Evolutionary conservation across 139 green algal genomes (phyloP).

Genomic region (Picochlorum sp.): DNA sequence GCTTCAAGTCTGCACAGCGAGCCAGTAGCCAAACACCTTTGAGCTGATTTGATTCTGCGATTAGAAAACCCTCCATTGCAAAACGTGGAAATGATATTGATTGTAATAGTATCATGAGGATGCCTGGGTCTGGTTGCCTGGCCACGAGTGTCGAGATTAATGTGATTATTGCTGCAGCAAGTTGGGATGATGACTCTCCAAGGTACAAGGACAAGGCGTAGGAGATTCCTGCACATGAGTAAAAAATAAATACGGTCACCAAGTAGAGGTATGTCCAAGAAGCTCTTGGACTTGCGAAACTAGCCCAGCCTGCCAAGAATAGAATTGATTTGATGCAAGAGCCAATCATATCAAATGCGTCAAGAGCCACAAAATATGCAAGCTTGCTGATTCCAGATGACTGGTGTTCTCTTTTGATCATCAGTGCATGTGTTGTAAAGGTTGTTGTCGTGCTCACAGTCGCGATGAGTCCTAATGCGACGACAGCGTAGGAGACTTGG

Average conservation of each 20-base stretch:
- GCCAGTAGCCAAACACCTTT: slow-evolving; percentile 50
- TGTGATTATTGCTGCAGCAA: slow-evolving; percentile 37
- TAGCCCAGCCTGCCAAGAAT: slow-evolving; percentile 40
- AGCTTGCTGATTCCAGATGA: slow-evolving; percentile 30
- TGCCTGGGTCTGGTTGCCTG: slow-evolving; percentile 15
- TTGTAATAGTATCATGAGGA: slow-evolving; percentile 18
- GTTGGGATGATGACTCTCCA: slow-evolving; percentile 33
- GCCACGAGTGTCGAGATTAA: slow-evolving; percentile 42
- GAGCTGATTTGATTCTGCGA: slow-evolving; percentile 35
- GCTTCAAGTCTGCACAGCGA: slow-evolving; percentile 42
- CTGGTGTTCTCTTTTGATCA: slow-evolving; percentile 36
- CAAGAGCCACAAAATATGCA: slow-evolving; percentile 39
- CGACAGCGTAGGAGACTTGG: slow-evolving; percentile 37
- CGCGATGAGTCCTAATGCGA: slow-evolving; percentile 41
- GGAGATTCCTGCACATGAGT: slow-evolving; percentile 37
- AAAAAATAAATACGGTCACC: slow-evolving; percentile 33
- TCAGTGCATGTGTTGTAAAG: slow-evolving; percentile 25
- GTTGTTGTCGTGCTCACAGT: slow-evolving; percentile 38
- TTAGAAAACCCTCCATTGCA: slow-evolving; percentile 43
- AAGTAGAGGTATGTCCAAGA: slow-evolving; percentile 53
- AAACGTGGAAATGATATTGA: slow-evolving; percentile 40
- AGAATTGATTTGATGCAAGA: slow-evolving; percentile 24
- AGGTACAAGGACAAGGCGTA: slow-evolving; percentile 42
- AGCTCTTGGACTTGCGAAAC: slow-evolving; percentile 30
- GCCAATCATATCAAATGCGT: slow-evolving; percentile 33